Base-by-base conservation (phyloP, 768 basidiomycete genomes). In the Leccinellum albellum region DNA sequence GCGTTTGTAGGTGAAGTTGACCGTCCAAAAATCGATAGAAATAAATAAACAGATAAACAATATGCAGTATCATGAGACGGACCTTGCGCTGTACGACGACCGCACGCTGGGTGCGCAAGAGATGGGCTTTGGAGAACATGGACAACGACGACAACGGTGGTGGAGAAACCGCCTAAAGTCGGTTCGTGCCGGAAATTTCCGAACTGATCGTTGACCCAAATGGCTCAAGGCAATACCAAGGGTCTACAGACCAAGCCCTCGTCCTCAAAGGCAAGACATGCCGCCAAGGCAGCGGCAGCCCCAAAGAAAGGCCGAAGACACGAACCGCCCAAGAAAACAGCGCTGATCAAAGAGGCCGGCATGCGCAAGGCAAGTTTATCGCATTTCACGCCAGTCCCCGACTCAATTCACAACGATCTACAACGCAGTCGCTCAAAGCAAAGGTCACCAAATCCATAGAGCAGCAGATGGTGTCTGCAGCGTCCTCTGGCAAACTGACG, bases 361-460 rank as follows among this genome's bases (percentile, higher is more conserved):
- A 77, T 91, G 78, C 84, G 89, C 67, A 86, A 90, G 78, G 94
- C 91, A 48, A 50, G 50, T 49, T 45, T 15, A 8, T 21, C 3
- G 56, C 42, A 21, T 12, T 10, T 24, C 53, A 24, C 35, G 42
- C 44, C 15, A 15, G 10, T 50, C 50, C 13, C 10, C 10, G 10
- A 40, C 37, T 40, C 3, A 33, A 3, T 21, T 14, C 9, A 17
- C 13, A 20, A 13, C 13, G 8, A 31, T 49, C 13, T 23, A 21
- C 45, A 7, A 21, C 29, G 37, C 55, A 96, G 94, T 78, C 84
- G 66, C 79, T 97, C 61, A 88, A 88, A 57, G 88, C 92, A 51
- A 94, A 94, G 75, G 94, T 97, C 69, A 93, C 90, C 71, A 86
- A 84, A 70, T 91, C 89, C 21, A 94, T 98, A 65, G 94, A 98